These are phyloP conservation scores for Ceratocystis alfenasii DNA, from an alignment of 2,329 filamentous ascomycete species.

Conservation along the genomic window DNA sequence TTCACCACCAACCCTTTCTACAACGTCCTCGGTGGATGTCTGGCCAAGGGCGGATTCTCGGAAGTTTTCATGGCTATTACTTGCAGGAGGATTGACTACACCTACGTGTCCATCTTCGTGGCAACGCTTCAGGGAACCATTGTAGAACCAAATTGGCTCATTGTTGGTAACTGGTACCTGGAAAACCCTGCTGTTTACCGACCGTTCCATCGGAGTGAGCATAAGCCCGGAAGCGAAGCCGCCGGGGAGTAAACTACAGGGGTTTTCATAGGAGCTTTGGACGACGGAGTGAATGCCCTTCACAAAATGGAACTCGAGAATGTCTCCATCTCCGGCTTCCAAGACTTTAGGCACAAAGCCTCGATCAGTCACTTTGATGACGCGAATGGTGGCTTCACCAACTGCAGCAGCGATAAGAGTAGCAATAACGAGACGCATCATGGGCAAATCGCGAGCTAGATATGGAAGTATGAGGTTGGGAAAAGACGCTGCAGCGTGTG, in stretches of 20 bases:
- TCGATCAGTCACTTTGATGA: too few relatives aligned
- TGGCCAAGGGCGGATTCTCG: too few relatives aligned
- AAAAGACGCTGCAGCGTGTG: too few relatives aligned
- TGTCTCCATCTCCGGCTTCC: background rate
- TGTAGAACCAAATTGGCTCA: background rate
- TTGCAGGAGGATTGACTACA: constrained; percentile 20
- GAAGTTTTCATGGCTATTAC: too few relatives aligned
- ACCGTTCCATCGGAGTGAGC: background rate
- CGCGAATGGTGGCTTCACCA: too few relatives aligned
- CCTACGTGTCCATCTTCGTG: constrained; percentile 25
- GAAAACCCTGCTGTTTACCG: constrained; percentile 27
- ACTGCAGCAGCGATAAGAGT: too few relatives aligned
- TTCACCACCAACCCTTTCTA: too few relatives aligned
- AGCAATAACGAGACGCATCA: too few relatives aligned
- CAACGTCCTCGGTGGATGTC: too few relatives aligned
- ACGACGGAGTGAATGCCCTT: background rate
- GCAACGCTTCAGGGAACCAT: constrained; percentile 19
- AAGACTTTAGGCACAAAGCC: too few relatives aligned
- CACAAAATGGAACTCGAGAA: background rate
- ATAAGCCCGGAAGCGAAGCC: background rate
- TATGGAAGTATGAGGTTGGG: too few relatives aligned
- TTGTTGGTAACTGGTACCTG: constrained; percentile 26
- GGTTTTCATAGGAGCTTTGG: constrained; percentile 30
- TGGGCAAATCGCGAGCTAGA: too few relatives aligned
- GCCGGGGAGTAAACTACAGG: constrained; percentile 32